Conservation (phyloP, 192 early-diverging fungal genomes). For the Backusella parvicylindrica region DNA sequence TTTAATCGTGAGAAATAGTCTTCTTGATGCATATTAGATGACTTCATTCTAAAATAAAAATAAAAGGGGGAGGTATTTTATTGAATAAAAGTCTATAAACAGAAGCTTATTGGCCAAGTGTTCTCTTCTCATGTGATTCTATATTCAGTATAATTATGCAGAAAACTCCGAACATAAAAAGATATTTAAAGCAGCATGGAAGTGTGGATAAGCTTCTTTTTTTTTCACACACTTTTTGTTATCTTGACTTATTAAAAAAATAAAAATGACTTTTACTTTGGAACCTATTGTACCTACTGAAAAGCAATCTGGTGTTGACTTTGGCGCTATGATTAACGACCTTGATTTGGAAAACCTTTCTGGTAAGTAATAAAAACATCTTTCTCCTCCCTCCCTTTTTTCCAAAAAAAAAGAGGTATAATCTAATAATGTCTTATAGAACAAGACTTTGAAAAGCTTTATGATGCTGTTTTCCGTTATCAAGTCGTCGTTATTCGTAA, state of each 20-base stretch:
- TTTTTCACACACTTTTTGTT: background rate
- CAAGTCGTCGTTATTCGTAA: constrained; percentile 30
- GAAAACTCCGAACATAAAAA: background rate
- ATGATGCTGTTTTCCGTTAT: constrained; percentile 29
- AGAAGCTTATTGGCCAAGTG: background rate
- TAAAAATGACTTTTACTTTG: constrained; percentile 21
- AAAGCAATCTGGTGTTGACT: constrained; percentile 32
- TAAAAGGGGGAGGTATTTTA: background rate
- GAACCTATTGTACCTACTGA: constrained; percentile 17
- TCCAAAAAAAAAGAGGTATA: background rate
- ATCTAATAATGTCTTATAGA: constrained; percentile 8
- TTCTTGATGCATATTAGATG: background rate
- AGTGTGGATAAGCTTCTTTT: background rate
- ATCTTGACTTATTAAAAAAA: background rate
- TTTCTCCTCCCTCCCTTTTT: background rate
- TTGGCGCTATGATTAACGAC: constrained; percentile 21
- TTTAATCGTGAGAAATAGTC: background rate
- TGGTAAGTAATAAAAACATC: constrained; percentile 7
- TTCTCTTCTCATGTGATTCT: background rate
- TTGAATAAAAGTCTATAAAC: background rate
- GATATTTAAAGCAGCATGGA: background rate
- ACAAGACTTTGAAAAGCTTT: constrained; percentile 27
- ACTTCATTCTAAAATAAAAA: background rate
- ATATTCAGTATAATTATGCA: constrained; percentile 6
- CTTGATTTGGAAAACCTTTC: constrained; percentile 31